Evolutionary conservation across 108 stramenopile species (phyloP), one percentile per base, ranked within the genome.

Genomic region (Fragilaria crotonensis): DNA sequence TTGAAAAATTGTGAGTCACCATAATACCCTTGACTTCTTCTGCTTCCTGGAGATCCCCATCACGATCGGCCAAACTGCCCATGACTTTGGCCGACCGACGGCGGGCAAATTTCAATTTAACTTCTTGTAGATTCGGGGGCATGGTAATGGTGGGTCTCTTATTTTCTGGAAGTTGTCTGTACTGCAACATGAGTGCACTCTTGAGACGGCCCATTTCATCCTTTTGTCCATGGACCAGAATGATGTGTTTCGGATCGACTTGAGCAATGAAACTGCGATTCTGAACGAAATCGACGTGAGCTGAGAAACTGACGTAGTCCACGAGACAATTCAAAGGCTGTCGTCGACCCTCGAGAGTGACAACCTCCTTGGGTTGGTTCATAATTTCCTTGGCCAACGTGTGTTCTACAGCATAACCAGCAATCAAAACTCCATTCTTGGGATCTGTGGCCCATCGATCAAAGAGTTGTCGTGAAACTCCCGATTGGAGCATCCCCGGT

Each of bases 341-440:
- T 36, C 86, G 66, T 19, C 94, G 60, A 23, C 97, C 97, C 59
- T 96, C 95, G 73, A 97, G 61, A 1, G 96, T 92, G 4, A 85
- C 77, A 28, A 99, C 94, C 71, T 98, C 97, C 52, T 95, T 91
- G 25, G 97, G 96, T 46, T 90, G 80, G n/a, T 68, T 72, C 73
- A 94, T 81, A 36, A 99, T 87, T 59, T 97, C 93, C 57, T 95
- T 96, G 21, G 99, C 99, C 45, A 99, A 66, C 0, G 99, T 99
- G 59, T 98, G 95, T 45, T 98, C 97, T 2, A 98, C 95, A 33
- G 95, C 91, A 72, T 98, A 99, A 20, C 99, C 99, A 1, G 99
- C 96, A 63, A 99, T 93, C 47, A 99, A 57, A 11, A 96, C 95
- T 4, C 96, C 95, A 68, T 99, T 97, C 59, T 85, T 90, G 3